A percentile compares a stretch with the other conserved stretches of the same genome.
phyloP scores from a whole-genome alignment of 176 grass and related monocot genomes.

The Coix lacrymajobi region DNA sequence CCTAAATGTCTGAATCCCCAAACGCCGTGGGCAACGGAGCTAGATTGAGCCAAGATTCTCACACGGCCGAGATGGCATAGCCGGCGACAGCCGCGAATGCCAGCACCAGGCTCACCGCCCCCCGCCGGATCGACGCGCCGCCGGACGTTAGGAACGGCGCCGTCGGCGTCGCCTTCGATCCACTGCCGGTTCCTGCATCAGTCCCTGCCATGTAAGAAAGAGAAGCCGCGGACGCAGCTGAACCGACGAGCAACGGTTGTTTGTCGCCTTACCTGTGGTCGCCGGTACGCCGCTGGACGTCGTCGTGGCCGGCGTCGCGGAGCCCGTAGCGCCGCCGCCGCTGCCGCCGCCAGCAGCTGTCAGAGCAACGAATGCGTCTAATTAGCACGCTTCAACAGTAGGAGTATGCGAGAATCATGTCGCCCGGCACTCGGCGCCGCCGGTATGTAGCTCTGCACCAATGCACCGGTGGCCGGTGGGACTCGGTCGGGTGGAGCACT shows the following conservation, averaged over 20 bases:
- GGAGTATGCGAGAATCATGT: background rate
- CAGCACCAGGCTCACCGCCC: background rate
- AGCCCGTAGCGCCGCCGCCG: background rate
- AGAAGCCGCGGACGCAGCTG: background rate
- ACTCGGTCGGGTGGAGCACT: background rate
- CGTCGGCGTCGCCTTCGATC: constrained; percentile 35
- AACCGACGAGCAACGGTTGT: background rate
- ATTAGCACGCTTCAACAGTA: background rate
- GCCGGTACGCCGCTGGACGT: background rate
- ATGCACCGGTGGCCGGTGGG: too few species aligned
- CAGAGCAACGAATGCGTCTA: background rate
- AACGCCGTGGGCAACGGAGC: background rate
- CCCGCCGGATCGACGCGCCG: constrained; percentile 13
- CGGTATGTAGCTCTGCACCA: background rate
- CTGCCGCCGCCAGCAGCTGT: constrained; percentile 15
- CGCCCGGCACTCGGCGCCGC: background rate
- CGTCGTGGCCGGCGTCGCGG: background rate
- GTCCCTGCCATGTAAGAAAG: background rate
- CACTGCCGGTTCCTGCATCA: constrained; percentile 3
- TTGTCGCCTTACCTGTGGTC: background rate
- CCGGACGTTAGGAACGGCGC: constrained; percentile 19
- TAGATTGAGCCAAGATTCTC: background rate
- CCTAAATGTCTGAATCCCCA: background rate
- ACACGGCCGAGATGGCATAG: background rate
- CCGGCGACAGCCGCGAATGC: constrained; percentile 1